Base-by-base conservation (phyloP, 768 basidiomycete genomes). In the Strobilomyces confusus region DNA sequence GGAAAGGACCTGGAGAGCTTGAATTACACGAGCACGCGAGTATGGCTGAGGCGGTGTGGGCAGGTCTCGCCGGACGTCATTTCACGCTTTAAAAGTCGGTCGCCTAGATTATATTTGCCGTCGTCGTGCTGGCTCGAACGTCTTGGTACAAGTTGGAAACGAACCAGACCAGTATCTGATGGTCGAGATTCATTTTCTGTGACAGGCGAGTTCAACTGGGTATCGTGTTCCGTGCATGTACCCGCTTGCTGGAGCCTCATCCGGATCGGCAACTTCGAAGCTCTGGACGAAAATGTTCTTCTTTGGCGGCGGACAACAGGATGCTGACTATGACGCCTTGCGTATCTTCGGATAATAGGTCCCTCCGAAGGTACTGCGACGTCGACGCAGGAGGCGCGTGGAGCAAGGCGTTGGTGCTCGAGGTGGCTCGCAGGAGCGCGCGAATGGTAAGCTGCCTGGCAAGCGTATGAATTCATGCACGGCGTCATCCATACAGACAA, bases 401-500 rank as follows among this genome's bases (percentile, higher is more conserved):
- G 91, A 89, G 81, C 5, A 76, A 76, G 64, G 75, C 80, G 42
- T 68, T 98, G 42, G 78, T 95, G 2, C 71, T 85, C 58, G 93
- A 97, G 60, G 84, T 83, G 0, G 84, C 92, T 15, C 81, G 79
- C 67, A 75, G 93, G 63, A 98, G 97, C 65, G 95, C 91, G 41
- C 75, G 75, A 65, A 98, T 95, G 89, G 90, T 94, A n/a, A 0
- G 97, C 94, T 11, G 87, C 80, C 4, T 98, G 97, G 97, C 95
- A 98, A 71, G 92, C 83, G 8, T 89, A 88, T 68, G 92, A 92
- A 1, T 94, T 90, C 67, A 92, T 93, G 92, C 91, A 94, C 64
- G 93, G 92, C 0, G 95, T 99, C 34, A 92, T 99, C 61, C 98
- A 98, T 65, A 95, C 95, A 2, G 95, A 98, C 74, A 97, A 95